Base-by-base conservation (phyloP, 495 filamentous ascomycete genomes). In the Podospora tetraspora region DNA sequence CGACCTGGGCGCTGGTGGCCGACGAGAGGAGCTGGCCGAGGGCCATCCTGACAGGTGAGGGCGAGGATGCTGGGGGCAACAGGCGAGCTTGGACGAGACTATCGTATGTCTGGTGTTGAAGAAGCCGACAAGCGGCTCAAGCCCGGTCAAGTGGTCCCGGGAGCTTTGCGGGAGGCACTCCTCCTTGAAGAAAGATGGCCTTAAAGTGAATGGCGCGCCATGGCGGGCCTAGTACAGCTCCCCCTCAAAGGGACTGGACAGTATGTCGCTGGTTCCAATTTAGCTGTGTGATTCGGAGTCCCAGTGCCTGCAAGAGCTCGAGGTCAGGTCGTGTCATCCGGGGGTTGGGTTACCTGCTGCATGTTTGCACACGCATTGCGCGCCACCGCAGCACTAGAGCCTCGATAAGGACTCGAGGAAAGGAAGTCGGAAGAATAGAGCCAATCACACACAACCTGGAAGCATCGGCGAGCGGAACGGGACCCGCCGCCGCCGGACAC, bases 11-110 rank as follows among this genome's bases (percentile, higher is more conserved):
- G 19, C 24, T n/a, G 16, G 56, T 59, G 52, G 32, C 23, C 52
- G 64, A 66, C 24, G 64, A 57, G 13, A 66, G 23, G 64, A 66
- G 64, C 21, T 66, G 52, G 19, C 23, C 56, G 22, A 66, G 27
- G 9, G 64, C 52, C 64, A 66, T 66, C 21, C 1, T 52, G 63
- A 1, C 6, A 6, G 4, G 21, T 12, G 16, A 7, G 0, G 24
- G 25, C 2, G 25, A 56, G 25, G 30, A 30, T 62, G 61, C 4
- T 32, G 0, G 59, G 6, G 19, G 1, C 5, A n/a, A 8, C 1
- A 52, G 43, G 34, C 5, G 19, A n/a, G n/a, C 37, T 1, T 52
- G 6, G 16, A n/a, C 12, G 16, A 12, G 2, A n/a, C 43, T n/a
- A n/a, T 8, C 4, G 19, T 52, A 8, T 52, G 7, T 52, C 16